phyloP scores from a whole-genome alignment of 2,329 filamentous ascomycete species.

The Cytospora paraplurivora region DNA sequence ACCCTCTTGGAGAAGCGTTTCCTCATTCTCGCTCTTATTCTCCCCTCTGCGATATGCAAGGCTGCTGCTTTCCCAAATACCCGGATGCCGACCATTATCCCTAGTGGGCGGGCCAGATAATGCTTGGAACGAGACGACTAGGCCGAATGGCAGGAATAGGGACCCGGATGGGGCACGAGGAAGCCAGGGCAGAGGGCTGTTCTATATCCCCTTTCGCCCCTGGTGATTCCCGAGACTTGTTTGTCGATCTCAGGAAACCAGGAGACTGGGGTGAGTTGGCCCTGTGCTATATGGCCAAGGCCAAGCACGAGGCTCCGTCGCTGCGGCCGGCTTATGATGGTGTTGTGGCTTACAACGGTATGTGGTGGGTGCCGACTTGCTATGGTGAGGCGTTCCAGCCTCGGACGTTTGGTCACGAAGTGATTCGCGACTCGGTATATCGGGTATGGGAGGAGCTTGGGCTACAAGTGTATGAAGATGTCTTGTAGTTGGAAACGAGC shows the following conservation, averaged over 20 bases:
- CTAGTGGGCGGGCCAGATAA: slow-evolving; percentile 49
- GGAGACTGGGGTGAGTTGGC: slow-evolving; percentile 48
- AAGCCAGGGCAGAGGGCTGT: slow-evolving; percentile 20
- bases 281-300: slow-evolving; percentile 48
- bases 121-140: slow-evolving; percentile 32
- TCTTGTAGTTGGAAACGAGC: neutral
- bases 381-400: slow-evolving; percentile 51
- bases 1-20: neutral
- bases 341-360: slow-evolving; percentile 38
- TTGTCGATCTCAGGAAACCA: slow-evolving; percentile 37
- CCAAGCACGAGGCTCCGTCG: slow-evolving; percentile 40
- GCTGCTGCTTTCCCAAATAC: neutral
- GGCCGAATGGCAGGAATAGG: slow-evolving; percentile 27
- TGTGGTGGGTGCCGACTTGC: slow-evolving; percentile 51
- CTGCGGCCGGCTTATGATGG: slow-evolving; percentile 37
- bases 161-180: slow-evolving; percentile 12
- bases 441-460: slow-evolving; percentile 35
- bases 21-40: neutral
- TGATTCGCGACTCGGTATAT: slow-evolving; percentile 41
- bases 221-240: slow-evolving; percentile 43
- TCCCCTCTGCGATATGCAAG: neutral
- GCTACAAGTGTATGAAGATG: slow-evolving; percentile 20
- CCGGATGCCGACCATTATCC: slow-evolving; percentile 39
- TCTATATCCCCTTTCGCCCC: slow-evolving; percentile 37
- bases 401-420: slow-evolving; percentile 43